phyloP scores from a whole-genome alignment of 202 grass and related monocot species.

The Schoenoplectus triqueter region DNA sequence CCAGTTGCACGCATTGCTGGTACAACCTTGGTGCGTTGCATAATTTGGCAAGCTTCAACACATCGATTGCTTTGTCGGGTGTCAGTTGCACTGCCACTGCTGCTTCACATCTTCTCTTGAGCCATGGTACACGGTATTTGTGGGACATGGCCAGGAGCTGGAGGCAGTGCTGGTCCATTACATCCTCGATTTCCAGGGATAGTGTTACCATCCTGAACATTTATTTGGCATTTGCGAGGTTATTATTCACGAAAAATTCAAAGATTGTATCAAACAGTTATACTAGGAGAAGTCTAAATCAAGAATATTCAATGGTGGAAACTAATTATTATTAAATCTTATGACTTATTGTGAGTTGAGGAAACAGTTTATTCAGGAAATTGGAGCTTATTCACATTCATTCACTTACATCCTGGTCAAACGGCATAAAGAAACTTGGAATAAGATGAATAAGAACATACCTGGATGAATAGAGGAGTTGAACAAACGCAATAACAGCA shows the following conservation, averaged over 20 bases:
- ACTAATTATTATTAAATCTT: no score
- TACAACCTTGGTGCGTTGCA: slow-evolving; percentile 70
- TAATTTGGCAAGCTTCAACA: slow-evolving; percentile 67
- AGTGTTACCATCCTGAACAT: slow-evolving; percentile 32
- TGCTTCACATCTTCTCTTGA: slow-evolving; percentile 64
- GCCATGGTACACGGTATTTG: slow-evolving; percentile 66
- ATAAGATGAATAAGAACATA: slow-evolving; percentile 15
- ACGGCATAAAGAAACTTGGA: background rate
- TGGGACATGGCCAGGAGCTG: slow-evolving; percentile 83
- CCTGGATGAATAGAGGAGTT: slow-evolving; percentile 56
- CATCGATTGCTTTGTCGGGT: slow-evolving; percentile 55
- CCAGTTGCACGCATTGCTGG: slow-evolving; percentile 60
- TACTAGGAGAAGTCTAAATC: no score
- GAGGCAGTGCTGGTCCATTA: slow-evolving; percentile 51
- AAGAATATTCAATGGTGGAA: no score
- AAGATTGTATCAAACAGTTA: background rate
- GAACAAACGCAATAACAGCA: slow-evolving; percentile 67
- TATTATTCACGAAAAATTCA: background rate
- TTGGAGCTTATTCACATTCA: no score
- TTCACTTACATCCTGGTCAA: background rate
- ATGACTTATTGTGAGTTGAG: no score
- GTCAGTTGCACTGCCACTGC: slow-evolving; percentile 54
- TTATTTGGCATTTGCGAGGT: background rate
- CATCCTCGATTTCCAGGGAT: slow-evolving; percentile 38
- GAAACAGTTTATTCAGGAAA: no score